phyloP scores from a whole-genome alignment of 2,329 filamentous ascomycete species.

The Aureobasidium subglaciale region DNA sequence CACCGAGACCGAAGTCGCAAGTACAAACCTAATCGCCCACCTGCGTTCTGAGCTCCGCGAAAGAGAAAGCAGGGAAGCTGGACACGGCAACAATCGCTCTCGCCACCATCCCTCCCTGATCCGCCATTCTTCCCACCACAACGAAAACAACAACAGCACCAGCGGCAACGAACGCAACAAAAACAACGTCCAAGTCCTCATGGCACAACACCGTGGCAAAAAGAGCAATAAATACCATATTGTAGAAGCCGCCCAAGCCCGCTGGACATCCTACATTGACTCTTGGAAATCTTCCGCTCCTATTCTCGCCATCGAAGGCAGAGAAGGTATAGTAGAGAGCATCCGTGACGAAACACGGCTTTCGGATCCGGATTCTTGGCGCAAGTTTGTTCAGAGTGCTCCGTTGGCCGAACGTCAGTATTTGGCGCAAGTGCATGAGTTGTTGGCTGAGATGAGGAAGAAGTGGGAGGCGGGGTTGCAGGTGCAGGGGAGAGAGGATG shows the following conservation, averaged over 20 bases:
- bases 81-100: conserved; percentile 35
- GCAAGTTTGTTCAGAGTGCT: conserved; percentile 68
- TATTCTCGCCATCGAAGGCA: conserved; percentile 80
- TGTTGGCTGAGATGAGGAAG: conserved; percentile 58
- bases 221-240: conserved; percentile 85
- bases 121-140: conserved; percentile 34
- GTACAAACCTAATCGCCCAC: conserved; percentile 67
- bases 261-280: conserved; percentile 56
- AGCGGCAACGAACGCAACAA: conserved; percentile 36
- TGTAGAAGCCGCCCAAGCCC: conserved; percentile 64
- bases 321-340: conserved; percentile 71
- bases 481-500: too few species aligned
- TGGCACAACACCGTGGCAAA: conserved; percentile 76
- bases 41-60: conserved; percentile 77
- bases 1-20: conserved; percentile 65
- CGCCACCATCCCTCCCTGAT: conserved; percentile 25
- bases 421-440: conserved; percentile 70
- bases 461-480: too few species aligned
- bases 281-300: conserved; percentile 70
- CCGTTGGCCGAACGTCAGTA: conserved; percentile 75
- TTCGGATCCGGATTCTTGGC: conserved; percentile 78
- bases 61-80: conserved; percentile 54
- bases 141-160: conserved; percentile 32
- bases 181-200: conserved; percentile 76
- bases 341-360: conserved; percentile 65